Base-by-base conservation (phyloP, 768 basidiomycete genomes). In the Mycena rosella region DNA sequence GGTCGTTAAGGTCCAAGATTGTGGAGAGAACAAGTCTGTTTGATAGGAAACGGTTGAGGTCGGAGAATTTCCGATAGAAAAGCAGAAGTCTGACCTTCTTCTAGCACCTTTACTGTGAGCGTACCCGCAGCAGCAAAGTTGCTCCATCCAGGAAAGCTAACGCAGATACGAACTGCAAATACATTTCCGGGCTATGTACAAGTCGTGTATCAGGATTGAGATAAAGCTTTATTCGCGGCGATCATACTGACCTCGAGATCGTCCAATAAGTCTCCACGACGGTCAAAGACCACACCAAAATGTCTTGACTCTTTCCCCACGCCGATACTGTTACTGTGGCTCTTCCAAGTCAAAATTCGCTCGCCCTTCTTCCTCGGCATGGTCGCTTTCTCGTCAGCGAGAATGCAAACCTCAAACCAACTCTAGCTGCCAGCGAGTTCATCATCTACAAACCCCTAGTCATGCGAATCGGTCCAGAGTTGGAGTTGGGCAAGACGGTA, bases 361-460 rank as follows among this genome's bases (percentile, higher is more conserved):
- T 17, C 49, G 49, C 15, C 49, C 27, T 17, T 5, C 49, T 3
- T 17, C 4, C 3, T 17, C 49, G 49, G 49, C 49, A 29, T 2
- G 49, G 49, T 51, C 49, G 49, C 4, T 5, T 5, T 6, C 4
- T 5, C 49, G 15, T 51, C 49, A 30, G 49, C 6, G 6, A 51
- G 49, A 17, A 51, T 51, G 15, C 4, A 5, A 51, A 51, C 6
- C 49, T 51, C 49, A 51, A 51, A 51, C 49, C 49, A 51, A 17
- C 49, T 51, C 49, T 27, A 51, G 6, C 62, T 15, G 40, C 47
- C 44, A 61, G 29, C 8, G 56, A 57, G 7, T 38, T 32, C 24
- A 75, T 53, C 2, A 70, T 68, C 74, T 72, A 76, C 17, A 68
- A 65, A 65, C 60, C 75, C 75, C 29, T 76, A 72, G 52, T 75